Base-by-base conservation (phyloP, 148 eudicot genomes). In the Heliamphora exappendiculata region DNA sequence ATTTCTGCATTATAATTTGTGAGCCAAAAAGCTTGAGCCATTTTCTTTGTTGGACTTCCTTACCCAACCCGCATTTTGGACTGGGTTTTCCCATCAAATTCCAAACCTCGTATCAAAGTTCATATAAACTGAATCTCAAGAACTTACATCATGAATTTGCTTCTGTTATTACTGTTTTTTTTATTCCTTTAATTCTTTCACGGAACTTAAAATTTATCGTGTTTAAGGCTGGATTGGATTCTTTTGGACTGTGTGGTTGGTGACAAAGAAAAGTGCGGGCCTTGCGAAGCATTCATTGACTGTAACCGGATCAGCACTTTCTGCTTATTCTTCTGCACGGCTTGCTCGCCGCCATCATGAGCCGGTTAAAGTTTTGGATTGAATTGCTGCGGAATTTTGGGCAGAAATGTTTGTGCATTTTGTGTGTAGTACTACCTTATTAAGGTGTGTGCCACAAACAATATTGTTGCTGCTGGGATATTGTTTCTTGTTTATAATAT, bases 221-320 rank as follows among this genome's bases (percentile, higher is more conserved):
- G 60, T 29, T 33, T 31, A 85, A 93, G 98, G 96, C 67, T 93
- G 98, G 96, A 81, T 91, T 44, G 98, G 93, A 42, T 91, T 93
- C 92, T 82, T 91, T 70, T 93, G 85, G 80, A 81, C 72, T 22
- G 75, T 91, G 20, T 93, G 93, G 93, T 73, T 87, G 60, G 85
- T 80, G 24, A 54, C 82, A 47, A 86, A 73, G 76, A 91, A 87
- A 79, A 83, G 91, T 64, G 81, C 76, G 57, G 70, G 80, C 16
- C 37, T 93, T 54, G 93, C 91, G 13, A 89, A 86, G 79, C 87
- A 82, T 75, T 87, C 93, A 0, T 58, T 89, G 37, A 60, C 65
- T 51, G 49, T 78, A 66, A 90, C 90, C 7, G 89, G 91, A 28
- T 90, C 92, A 71, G 91, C 91, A 10, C 75, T 89, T 67, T 79